A percentile compares a stretch with the other conserved stretches of the same genome.
Conservation (phyloP, 2,329 filamentous ascomycete species). For the Cercospora zeina region DNA sequence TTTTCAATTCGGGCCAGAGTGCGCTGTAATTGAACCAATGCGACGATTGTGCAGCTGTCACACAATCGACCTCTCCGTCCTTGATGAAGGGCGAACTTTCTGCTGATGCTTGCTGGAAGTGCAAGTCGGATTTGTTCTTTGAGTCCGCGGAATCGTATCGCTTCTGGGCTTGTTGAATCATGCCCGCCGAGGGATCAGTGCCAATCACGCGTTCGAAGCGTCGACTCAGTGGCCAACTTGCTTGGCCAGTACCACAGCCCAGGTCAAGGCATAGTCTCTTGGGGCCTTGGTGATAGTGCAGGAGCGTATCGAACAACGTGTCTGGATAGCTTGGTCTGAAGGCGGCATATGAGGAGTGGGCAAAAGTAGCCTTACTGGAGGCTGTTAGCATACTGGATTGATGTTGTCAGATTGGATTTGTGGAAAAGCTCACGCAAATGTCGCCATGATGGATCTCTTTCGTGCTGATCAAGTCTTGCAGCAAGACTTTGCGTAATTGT, state of each 20-base stretch:
- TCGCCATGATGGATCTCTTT: conserved; percentile 15
- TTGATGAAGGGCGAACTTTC: conserved; percentile 54
- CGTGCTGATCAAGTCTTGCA: not conserved
- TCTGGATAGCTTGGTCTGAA: conserved; percentile 62
- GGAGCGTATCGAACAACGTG: conserved; percentile 55
- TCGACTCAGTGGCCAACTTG: conserved; percentile 56
- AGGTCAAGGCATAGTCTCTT: conserved; percentile 54
- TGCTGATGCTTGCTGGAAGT: conserved; percentile 53
- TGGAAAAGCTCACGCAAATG: conserved; percentile 19
- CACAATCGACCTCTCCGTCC: conserved; percentile 55
- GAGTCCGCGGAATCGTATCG: conserved; percentile 20
- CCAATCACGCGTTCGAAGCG: conserved; percentile 56
- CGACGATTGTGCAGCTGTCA: conserved; percentile 57
- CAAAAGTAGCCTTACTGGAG: conserved; percentile 57
- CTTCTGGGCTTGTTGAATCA: conserved; percentile 48
- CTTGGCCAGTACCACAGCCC: conserved; percentile 64
- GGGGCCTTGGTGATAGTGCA: conserved; percentile 55
- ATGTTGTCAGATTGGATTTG: not conserved
- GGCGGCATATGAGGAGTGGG: conserved; percentile 59
- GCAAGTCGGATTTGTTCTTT: conserved; percentile 45
- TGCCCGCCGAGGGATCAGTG: conserved; percentile 59
- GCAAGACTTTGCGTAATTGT: not conserved
- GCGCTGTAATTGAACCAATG: conserved; percentile 65
- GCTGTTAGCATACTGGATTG: conserved; percentile 5
- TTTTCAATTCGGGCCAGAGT: conserved; percentile 58